These are phyloP conservation scores for Crithidia brevicula DNA, from an alignment of 208 protist genomes.

Conservation along the genomic window DNA sequence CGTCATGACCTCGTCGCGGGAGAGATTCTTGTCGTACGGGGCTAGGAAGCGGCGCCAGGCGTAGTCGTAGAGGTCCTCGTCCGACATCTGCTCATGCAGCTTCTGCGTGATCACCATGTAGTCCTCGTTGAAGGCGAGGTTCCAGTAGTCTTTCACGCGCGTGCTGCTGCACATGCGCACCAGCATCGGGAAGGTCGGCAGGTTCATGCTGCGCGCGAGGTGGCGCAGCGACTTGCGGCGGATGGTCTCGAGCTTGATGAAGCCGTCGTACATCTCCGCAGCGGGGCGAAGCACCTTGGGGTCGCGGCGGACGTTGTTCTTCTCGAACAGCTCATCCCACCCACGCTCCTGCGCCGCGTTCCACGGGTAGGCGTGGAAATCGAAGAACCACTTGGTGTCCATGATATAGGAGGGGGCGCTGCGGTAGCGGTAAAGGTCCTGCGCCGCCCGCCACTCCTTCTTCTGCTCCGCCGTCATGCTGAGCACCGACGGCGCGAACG, in stretches of 20 bases:
- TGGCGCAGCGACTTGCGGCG: slow-evolving; percentile 87
- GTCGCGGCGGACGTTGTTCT: slow-evolving; percentile 92
- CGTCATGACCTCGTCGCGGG: slow-evolving; percentile 76
- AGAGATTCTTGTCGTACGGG: slow-evolving; percentile 91
- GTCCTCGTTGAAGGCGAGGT: slow-evolving; percentile 89
- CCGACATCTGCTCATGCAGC: slow-evolving; percentile 85
- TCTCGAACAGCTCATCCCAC: slow-evolving; percentile 93
- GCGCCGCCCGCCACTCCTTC: slow-evolving; percentile 80
- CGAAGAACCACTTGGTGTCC: slow-evolving; percentile 92
- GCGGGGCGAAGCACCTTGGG: slow-evolving; percentile 76
- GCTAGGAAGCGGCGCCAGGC: slow-evolving; percentile 91
- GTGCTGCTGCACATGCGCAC: slow-evolving; percentile 79
- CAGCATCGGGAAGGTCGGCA: slow-evolving; percentile 90
- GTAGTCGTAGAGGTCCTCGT: slow-evolving; percentile 91
- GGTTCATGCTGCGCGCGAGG: slow-evolving; percentile 89
- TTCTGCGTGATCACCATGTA: slow-evolving; percentile 93
- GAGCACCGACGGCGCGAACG: slow-evolving; percentile 81
- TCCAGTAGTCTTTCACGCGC: slow-evolving; percentile 92
- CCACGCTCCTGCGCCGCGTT: slow-evolving; percentile 78
- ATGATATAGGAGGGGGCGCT: slow-evolving; percentile 83
- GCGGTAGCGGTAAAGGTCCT: slow-evolving; percentile 93
- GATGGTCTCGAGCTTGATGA: slow-evolving; percentile 85
- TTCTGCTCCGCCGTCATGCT: slow-evolving; percentile 66
- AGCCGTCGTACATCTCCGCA: slow-evolving; percentile 91
- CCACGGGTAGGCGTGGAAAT: slow-evolving; percentile 86